Conservation (phyloP, 345 rosid species). For the Cardamine occulta region DNA sequence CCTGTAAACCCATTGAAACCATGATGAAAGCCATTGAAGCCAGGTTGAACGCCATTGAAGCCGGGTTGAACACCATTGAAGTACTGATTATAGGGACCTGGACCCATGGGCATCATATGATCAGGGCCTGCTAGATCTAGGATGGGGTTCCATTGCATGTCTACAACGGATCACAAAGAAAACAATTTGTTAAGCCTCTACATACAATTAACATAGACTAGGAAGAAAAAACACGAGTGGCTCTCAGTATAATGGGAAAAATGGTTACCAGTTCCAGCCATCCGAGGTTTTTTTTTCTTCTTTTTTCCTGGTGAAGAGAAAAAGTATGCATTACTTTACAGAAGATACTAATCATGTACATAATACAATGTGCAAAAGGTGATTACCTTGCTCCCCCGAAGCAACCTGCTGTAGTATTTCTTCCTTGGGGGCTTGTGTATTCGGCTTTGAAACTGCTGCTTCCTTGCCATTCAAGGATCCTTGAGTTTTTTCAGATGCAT, state of each 20-base stretch:
- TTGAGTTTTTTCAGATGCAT: conserved; percentile 63
- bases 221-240: not conserved
- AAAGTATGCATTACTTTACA: conserved; percentile 11
- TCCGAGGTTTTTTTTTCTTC: conserved; percentile 86
- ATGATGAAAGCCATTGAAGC: conserved; percentile 42
- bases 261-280: conserved; percentile 35
- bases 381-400: conserved; percentile 70
- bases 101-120: conserved; percentile 86
- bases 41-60: conserved; percentile 41
- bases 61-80: conserved; percentile 51
- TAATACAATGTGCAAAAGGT: not conserved
- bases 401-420: conserved; percentile 74
- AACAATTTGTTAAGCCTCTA: conserved; percentile 28
- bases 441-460: conserved; percentile 67
- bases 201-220: conserved; percentile 4
- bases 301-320: conserved; percentile 59
- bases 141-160: conserved; percentile 73
- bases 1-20: conserved; percentile 44
- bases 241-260: not conserved
- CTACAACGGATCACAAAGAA: conserved; percentile 46
- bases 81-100: conserved; percentile 68
- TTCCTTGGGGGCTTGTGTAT: conserved; percentile 61
- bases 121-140: conserved; percentile 68
- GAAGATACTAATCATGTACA: not conserved
- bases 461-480: conserved; percentile 77